Conservation (phyloP, 495 filamentous ascomycete species). For the Penicilliopsis zonata region DNA sequence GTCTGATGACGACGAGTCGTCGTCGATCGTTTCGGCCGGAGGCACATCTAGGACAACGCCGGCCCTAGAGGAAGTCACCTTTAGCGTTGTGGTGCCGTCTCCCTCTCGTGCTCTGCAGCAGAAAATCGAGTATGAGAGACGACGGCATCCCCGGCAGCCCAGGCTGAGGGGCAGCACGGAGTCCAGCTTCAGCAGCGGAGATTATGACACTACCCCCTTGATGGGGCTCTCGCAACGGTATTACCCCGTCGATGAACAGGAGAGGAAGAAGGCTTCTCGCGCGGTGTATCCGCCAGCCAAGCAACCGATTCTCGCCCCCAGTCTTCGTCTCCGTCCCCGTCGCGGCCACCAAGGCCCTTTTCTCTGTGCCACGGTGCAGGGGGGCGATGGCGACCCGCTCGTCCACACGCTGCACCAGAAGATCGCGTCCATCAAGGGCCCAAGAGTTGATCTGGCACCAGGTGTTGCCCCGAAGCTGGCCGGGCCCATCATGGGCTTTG, state of each 20-base stretch:
- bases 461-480: constrained; percentile 12
- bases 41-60: too few relatives aligned
- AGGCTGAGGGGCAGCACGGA: too few relatives aligned
- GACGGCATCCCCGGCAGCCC: background rate
- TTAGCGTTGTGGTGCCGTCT: constrained; percentile 16
- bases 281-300: constrained; percentile 14
- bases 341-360: background rate
- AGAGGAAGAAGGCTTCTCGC: constrained; percentile 7
- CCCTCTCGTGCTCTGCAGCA: constrained; percentile 9
- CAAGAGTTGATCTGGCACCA: constrained; percentile 11
- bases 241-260: constrained; percentile 14
- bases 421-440: constrained; percentile 15
- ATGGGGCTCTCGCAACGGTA: constrained; percentile 10
- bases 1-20: too few relatives aligned
- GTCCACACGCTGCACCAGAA: constrained; percentile 13
- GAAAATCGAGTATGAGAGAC: constrained; percentile 5
- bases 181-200: too few relatives aligned
- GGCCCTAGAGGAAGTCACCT: too few relatives aligned
- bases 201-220: background rate
- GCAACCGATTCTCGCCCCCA: constrained; percentile 8
- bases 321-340: background rate
- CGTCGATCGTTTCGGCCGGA: too few relatives aligned
- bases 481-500: constrained; percentile 21
- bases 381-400: constrained; percentile 1
- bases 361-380: background rate